Base-by-base conservation (phyloP, 2,329 filamentous ascomycete genomes). In the Ampelomyces quisqualis region DNA sequence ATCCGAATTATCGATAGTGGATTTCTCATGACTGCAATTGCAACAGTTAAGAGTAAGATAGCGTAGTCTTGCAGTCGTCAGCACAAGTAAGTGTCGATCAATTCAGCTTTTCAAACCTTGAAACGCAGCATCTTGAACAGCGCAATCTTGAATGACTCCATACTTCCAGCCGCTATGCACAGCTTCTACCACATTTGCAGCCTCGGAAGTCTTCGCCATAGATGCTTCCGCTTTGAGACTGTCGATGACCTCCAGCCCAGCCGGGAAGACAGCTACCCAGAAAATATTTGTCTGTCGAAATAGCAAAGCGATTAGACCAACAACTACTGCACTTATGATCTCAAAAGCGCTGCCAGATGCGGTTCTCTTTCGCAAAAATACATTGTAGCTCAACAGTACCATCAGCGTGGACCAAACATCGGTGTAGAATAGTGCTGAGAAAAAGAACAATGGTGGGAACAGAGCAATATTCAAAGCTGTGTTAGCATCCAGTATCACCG, bases 231-330 rank as follows among this genome's bases (percentile, higher is more conserved):
- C 40, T 38, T 60, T 62, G 24, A 69, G 45, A 5, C 51, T 45
- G 18, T 64, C 49, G 5, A 68, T 40, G 6, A 64, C 53, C n/a
- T 60, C 49, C 3, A 70, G 54, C 2, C 78, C 83, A 14, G 85
- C 85, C 57, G 89, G 80, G 58, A 87, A 89, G 0, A 90, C 74
- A 1, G 88, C 85, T 0, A 90, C 84, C 93, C 93, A 98, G 64
- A 98, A 95, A 40, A 97, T 86, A 58, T 98, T 98, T 0, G 93
- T 98, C 68, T 98, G 93, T 17, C 93, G 78, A 74, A 95, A 93
- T 2, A 79, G 71, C 14, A 98, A 74, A 1, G 88, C 77, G 1
- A 79, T 48, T 0, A 88, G 49, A 0, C 90, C 90, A 5, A 85
- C 64, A 0, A 88, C 46, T 7, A 68, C 55, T 22, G 43, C 43